Conservation (phyloP, 2,329 filamentous ascomycete genomes). For the Plectosphaerella sp. region DNA sequence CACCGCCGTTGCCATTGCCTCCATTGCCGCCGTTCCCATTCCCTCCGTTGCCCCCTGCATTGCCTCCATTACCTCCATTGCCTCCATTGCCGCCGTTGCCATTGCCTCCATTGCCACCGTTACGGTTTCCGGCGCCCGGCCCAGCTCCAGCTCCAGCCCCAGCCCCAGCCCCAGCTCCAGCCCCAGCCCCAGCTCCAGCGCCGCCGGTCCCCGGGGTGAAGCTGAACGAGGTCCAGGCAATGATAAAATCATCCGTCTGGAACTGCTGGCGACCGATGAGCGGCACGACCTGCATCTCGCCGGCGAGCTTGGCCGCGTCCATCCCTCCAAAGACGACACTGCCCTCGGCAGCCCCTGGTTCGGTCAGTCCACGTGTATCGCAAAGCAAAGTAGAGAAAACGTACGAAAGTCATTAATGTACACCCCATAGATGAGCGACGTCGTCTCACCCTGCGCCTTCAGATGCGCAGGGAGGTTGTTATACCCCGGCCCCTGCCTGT, state of each 20-base stretch:
- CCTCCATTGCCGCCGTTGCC: no score
- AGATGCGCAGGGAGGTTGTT: constrained; percentile 2
- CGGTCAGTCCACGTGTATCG: background rate
- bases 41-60: background rate
- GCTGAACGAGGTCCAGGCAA: background rate
- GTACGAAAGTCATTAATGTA: constrained; percentile 2
- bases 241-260: background rate
- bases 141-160: no score
- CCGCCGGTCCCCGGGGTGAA: background rate
- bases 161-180: no score
- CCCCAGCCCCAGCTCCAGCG: background rate
- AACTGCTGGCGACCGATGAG: background rate
- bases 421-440: background rate
- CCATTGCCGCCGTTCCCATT: background rate
- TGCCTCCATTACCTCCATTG: no score
- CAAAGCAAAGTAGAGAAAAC: background rate
- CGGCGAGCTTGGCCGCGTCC: constrained; percentile 7
- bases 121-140: no score
- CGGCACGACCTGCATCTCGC: constrained; percentile 2
- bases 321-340: constrained; percentile 6
- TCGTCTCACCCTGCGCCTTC: constrained; percentile 1
- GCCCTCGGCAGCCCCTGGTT: constrained; percentile 1
- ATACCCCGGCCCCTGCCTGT: background rate
- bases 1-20: background rate
- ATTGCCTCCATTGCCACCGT: no score